Evolutionary conservation across 768 basidiomycete species (phyloP).

Genomic region (Neoboletus brunneissimus): DNA sequence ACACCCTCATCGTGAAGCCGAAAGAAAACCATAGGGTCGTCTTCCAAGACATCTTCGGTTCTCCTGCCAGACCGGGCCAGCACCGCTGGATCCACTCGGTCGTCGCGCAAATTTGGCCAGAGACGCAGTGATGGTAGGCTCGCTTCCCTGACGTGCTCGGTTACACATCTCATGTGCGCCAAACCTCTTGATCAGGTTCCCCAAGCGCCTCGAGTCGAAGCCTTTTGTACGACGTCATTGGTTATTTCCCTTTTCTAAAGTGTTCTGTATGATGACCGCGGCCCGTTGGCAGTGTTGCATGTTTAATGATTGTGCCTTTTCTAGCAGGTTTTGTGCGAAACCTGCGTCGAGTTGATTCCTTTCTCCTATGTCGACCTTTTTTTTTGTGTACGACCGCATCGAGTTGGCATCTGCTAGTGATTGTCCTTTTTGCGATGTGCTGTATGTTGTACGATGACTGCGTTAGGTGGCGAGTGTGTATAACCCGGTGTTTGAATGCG

Average conservation of each 20-base stretch:
- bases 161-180: neutral
- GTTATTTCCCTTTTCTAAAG: too few species aligned
- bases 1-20: slow-evolving; percentile 25
- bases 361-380: neutral
- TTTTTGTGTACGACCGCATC: neutral
- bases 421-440: too few species aligned
- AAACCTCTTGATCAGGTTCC: too few species aligned
- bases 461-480: too few species aligned
- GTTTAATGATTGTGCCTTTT: neutral
- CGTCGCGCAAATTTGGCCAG: too few species aligned
- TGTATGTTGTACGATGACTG: too few species aligned
- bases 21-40: neutral
- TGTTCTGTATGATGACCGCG: too few species aligned
- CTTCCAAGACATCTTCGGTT: neutral
- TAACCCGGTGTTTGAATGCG: neutral
- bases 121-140: too few species aligned
- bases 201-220: too few species aligned
- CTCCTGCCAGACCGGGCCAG: neutral
- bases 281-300: neutral
- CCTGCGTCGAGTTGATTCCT: neutral
- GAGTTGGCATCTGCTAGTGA: neutral
- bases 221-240: too few species aligned
- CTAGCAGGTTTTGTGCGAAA: neutral
- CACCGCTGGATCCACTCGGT: neutral
- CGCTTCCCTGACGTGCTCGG: too few species aligned